Conservation (phyloP, 495 filamentous ascomycete genomes). For the Xylaria cubensis region DNA sequence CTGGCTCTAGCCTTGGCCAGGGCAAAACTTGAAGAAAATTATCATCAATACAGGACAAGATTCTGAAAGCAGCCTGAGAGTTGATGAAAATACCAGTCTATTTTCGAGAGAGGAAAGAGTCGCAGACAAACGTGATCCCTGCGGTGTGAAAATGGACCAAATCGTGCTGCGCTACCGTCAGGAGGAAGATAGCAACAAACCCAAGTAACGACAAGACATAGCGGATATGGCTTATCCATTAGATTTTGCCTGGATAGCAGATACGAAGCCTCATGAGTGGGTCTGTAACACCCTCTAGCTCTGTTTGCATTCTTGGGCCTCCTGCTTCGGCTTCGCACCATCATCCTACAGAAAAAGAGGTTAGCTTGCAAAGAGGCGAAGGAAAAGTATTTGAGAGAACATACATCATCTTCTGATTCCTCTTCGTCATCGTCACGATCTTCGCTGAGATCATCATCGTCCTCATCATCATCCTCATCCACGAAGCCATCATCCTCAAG, state of each 20-base stretch:
- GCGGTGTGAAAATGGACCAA: slow-evolving; percentile 34
- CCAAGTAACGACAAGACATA: slow-evolving; percentile 20
- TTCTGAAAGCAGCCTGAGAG: slow-evolving; percentile 40
- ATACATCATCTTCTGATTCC: slow-evolving; percentile 94
- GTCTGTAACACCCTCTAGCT: slow-evolving; percentile 64
- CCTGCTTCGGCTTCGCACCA: slow-evolving; percentile 94
- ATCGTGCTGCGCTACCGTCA: slow-evolving; percentile 19
- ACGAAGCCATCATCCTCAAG: slow-evolving; percentile 86
- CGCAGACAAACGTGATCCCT: slow-evolving; percentile 35
- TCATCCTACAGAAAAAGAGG: slow-evolving; percentile 73
- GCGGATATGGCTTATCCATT: slow-evolving; percentile 4
- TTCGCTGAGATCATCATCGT: slow-evolving; percentile 80
- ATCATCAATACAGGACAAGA: slow-evolving; percentile 42
- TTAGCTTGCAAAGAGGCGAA: slow-evolving; percentile 36
- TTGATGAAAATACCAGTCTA: slow-evolving; percentile 42
- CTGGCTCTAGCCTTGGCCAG: slow-evolving; percentile 34
- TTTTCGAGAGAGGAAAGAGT: slow-evolving; percentile 35
- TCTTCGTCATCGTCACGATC: slow-evolving; percentile 81
- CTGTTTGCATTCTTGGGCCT: slow-evolving; percentile 99
- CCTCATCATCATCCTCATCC: slow-evolving; percentile 90
- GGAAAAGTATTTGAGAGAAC: slow-evolving; percentile 33
- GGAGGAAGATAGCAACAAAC: slow-evolving; percentile 25
- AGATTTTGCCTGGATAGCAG: slow-evolving; percentile 26
- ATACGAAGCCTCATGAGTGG: not conserved
- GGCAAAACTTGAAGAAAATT: slow-evolving; percentile 38